Evolutionary conservation across 2,329 filamentous ascomycete genomes (phyloP).

Genomic region (Alternaria arbusti): DNA sequence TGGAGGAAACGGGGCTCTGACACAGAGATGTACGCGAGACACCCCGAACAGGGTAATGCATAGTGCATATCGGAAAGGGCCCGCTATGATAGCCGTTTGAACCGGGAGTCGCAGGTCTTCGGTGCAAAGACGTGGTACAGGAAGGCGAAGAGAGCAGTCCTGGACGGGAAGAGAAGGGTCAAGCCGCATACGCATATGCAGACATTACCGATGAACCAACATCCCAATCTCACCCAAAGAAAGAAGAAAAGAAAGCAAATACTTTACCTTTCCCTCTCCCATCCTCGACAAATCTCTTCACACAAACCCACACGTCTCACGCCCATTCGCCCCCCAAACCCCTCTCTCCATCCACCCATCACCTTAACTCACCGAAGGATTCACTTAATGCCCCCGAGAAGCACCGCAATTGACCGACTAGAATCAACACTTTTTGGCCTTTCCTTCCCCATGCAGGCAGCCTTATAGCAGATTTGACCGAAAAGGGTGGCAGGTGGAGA

Average conservation of each 20-base stretch:
- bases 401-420: constrained; percentile 17
- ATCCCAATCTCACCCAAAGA: neutral
- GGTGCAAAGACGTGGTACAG: neutral
- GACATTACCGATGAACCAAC: neutral
- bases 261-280: neutral
- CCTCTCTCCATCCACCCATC: neutral
- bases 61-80: neutral
- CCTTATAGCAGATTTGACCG: neutral
- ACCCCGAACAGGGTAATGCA: neutral
- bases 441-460: constrained; percentile 8
- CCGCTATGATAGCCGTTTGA: neutral
- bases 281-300: neutral
- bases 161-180: neutral
- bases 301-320: neutral
- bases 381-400: constrained; percentile 6
- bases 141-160: neutral
- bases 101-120: neutral
- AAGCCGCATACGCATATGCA: neutral
- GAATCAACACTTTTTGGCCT: constrained; percentile 11
- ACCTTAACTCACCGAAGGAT: constrained; percentile 7
- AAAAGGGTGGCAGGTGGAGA: neutral
- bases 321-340: neutral
- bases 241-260: neutral
- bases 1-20: neutral
- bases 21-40: neutral